These are phyloP conservation scores for Spergularia azorica DNA, from an alignment of 179 eudicot genomes.

Conservation along the genomic window DNA sequence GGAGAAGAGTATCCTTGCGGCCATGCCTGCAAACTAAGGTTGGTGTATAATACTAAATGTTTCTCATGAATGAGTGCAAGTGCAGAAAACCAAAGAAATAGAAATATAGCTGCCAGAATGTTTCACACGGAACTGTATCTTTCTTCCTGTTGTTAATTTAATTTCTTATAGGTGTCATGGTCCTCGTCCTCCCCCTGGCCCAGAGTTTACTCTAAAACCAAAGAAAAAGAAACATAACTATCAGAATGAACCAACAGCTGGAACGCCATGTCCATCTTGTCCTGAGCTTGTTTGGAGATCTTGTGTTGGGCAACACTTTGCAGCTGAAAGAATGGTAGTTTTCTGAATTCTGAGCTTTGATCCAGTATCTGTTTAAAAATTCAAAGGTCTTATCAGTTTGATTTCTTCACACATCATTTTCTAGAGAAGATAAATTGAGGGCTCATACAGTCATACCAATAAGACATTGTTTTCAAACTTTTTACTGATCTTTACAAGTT, in stretches of 20 bases:
- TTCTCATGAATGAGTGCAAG: not conserved
- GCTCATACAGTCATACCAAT: constrained; percentile 7
- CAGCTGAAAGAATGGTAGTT: constrained; percentile 85
- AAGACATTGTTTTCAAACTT: not conserved
- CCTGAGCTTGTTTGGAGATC: constrained; percentile 94
- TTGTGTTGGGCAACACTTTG: constrained; percentile 87
- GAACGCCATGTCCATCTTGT: constrained; percentile 87
- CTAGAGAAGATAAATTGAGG: not conserved
- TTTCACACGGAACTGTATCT: not conserved
- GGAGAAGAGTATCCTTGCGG: constrained; percentile 85
- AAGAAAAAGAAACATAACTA: constrained; percentile 71
- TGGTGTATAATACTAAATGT: not conserved
- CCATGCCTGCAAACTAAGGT: constrained; percentile 88
- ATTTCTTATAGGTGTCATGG: constrained; percentile 82
- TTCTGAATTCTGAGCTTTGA: not conserved
- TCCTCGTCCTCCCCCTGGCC: constrained; percentile 81
- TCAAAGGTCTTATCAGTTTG: not conserved
- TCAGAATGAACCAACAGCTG: constrained; percentile 64
- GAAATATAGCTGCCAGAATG: no score
- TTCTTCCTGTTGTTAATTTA: constrained; percentile 2
- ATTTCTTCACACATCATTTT: not conserved
- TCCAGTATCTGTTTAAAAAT: no score
- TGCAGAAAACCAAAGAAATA: not conserved
- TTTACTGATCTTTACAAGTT: not conserved
- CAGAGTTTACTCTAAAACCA: constrained; percentile 85